Evolutionary conservation across 306 rosid species (phyloP), one percentile per base, ranked within the genome.

Genomic region (Datisca glomerata): DNA sequence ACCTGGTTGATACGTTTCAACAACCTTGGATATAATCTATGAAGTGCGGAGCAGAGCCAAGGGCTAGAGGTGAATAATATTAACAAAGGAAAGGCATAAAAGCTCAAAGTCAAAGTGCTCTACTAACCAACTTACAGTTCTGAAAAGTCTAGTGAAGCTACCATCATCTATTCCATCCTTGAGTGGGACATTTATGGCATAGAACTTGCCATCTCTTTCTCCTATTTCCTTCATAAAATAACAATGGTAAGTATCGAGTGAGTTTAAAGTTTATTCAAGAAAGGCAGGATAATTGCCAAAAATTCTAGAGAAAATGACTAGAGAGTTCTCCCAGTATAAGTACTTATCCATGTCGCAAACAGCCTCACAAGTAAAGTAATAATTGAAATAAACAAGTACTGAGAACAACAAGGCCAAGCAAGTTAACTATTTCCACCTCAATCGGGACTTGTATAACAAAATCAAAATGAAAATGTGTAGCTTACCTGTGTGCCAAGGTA

Each of bases 151-250:
- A 52, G 65, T 83, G 81, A 89, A 89, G 83, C 98, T 89, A 51
- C 75, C 37, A 53, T 89, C 98, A 64, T 89, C 98, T 59, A 89
- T 89, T 77, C 98, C 98, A 66, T 89, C 93, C 71, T 84, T 89
- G 22, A 89, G 76, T 37, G 98, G 98, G 32, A 89, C 98, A 70
- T 89, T 89, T 23, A 89, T 89, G 56, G 98, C 98, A 75, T 89
- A 89, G 70, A 57, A 84, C 71, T 89, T 89, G 34, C 95, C 98
- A 78, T 89, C 91, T 56, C 83, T 80, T 64, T 80, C 98, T 80
- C 98, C 98, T 75, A 75, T 75, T 77, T 80, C 95, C 98, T 89
- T 77, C 76, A 71, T 72, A 67, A 73, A 57, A 62, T 53, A 56
- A 66, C 47, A 63, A 48, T 66, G 69, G 67, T 67, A 49, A 63